phyloP scores from a whole-genome alignment of 768 basidiomycete species.

The Solioccasus polychromus region DNA sequence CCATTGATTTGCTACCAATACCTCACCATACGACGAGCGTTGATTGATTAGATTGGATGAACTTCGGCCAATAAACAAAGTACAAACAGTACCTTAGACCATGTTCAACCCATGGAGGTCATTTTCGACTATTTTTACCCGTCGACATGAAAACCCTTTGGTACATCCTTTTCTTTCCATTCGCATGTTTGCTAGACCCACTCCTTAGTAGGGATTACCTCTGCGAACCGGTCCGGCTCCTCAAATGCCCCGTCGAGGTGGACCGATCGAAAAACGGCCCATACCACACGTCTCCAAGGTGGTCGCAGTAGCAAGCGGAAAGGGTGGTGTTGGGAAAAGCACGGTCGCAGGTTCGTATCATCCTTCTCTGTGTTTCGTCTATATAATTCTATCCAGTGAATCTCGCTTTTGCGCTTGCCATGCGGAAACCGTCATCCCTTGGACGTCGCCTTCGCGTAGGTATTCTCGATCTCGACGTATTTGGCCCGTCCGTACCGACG shows the following conservation, averaged over 20 bases:
- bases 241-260: slow-evolving; percentile 58
- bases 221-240: slow-evolving; percentile 40
- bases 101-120: slow-evolving; percentile 3
- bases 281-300: slow-evolving; percentile 78
- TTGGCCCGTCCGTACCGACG: slow-evolving; percentile 91
- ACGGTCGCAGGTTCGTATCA: slow-evolving; percentile 74
- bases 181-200: slow-evolving; percentile 10
- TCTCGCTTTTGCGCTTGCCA: slow-evolving; percentile 71
- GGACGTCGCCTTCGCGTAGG: slow-evolving; percentile 64
- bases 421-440: slow-evolving; percentile 33
- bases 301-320: slow-evolving; percentile 85
- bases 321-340: slow-evolving; percentile 95
- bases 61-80: too few species aligned
- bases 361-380: neutral
- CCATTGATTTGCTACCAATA: neutral
- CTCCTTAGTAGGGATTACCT: slow-evolving; percentile 34
- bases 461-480: slow-evolving; percentile 91
- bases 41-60: too few species aligned
- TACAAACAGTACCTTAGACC: too few species aligned
- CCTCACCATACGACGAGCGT: too few species aligned
- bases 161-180: slow-evolving; percentile 31
- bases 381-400: slow-evolving; percentile 52
- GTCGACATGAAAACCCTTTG: slow-evolving; percentile 54
- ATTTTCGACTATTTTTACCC: slow-evolving; percentile 15
- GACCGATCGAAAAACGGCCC: slow-evolving; percentile 49